Base-by-base conservation (phyloP, 495 filamentous ascomycete species). In the Bryoglossum gracile region DNA sequence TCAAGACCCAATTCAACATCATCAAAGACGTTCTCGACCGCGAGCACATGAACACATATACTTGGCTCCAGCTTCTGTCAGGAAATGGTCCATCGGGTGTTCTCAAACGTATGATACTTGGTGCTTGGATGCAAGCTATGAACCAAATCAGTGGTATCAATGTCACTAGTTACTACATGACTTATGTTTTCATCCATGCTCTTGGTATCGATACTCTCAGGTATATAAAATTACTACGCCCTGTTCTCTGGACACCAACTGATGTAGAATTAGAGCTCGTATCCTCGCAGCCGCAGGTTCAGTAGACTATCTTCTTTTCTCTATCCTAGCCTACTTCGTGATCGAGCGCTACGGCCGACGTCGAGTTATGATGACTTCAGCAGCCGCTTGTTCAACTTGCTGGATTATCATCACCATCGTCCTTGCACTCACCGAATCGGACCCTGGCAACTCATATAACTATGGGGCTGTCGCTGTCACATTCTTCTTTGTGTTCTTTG, bases 161-260 rank as follows among this genome's bases (percentile, higher is more conserved):
- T 49, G 84, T 82, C 10, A 82, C 84, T 53, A 88, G 86, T 60
- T 90, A 90, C 71, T 89, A 83, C 65, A 82, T 84, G 48, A 81
- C 85, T 0, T 73, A 42, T n/a, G 35, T 89, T 32, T 73, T 91
- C 0, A 87, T 88, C 66, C 60, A 87, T 63, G 62, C 73, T 14
- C 76, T 90, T 50, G 44, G 62, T 16, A 65, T 75, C 18, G 40
- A 44, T 24, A 44, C 18, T n/a, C 35, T 48, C 2, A 37, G 45
- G 45, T 39, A 37, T 3, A 16, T 36, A 14, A 3, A 6, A 26
- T 23, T 10, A 11, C 17, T 18, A 8, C 8, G 22, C 3, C 9
- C 19, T 40, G 2, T 6, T 40, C 37, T 18, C 37, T 19, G 4
- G 14, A 40, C 37, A 39, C 32, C 22, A 56, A 62, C 57, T 1